These are phyloP conservation scores for Prunus armeniaca DNA, from an alignment of 306 rosid genomes.

Conservation along the genomic window DNA sequence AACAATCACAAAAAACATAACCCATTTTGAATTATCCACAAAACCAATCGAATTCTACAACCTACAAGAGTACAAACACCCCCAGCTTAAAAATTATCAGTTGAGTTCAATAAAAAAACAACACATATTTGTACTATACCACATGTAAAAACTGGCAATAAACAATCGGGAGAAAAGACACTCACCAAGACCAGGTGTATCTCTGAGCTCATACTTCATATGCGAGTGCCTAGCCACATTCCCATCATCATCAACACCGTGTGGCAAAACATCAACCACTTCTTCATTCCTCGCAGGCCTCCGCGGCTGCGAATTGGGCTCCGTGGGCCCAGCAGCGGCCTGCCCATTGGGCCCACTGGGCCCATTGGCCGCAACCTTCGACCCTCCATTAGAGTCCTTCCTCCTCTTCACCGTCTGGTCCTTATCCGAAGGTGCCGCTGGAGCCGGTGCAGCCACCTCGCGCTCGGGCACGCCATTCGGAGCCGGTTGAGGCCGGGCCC, in stretches of 20 bases:
- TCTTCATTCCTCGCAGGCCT: constrained; percentile 56
- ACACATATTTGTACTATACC: not conserved
- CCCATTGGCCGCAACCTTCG: constrained; percentile 40
- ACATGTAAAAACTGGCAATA: not conserved
- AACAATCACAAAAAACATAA: constrained; percentile 6
- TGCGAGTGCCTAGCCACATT: constrained; percentile 60
- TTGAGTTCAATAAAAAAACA: not conserved
- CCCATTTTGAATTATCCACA: not conserved
- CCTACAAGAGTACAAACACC: not conserved
- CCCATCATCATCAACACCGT: constrained; percentile 57
- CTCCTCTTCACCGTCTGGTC: constrained; percentile 54
- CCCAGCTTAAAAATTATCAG: not conserved
- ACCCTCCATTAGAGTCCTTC: constrained; percentile 65
- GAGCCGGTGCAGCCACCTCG: constrained; percentile 23
- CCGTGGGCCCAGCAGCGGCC: constrained; percentile 26
- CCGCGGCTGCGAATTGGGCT: constrained; percentile 40
- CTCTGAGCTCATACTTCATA: constrained; percentile 90
- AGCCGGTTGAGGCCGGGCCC: constrained; percentile 19
- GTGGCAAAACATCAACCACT: constrained; percentile 66
- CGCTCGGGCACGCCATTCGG: constrained; percentile 42
- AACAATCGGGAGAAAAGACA: not conserved
- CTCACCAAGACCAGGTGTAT: constrained; percentile 87
- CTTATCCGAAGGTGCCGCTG: constrained; percentile 26
- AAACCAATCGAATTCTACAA: not conserved
- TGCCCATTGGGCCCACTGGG: constrained; percentile 52